Evolutionary conservation across 257 asterid species (phyloP), one percentile per base, ranked within the genome.

Genomic region (Solanum tarapatanum): DNA sequence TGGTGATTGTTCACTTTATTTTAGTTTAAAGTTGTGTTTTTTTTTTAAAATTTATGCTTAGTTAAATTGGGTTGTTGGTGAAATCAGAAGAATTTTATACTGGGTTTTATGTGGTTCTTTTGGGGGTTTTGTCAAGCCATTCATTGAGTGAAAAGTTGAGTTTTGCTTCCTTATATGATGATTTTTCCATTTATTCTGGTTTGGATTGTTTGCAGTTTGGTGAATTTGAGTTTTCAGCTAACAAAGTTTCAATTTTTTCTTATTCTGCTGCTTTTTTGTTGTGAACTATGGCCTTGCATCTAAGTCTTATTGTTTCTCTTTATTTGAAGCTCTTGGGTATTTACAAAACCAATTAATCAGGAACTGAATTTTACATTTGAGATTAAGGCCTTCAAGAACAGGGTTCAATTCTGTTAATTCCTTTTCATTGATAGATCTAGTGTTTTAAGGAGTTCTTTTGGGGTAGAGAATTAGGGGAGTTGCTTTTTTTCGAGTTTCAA

Each of bases 1-100:
- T 96, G 98, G 97, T 95, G 91, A 89, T 41, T 51, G 19, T 12
- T 41, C n/a, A 8, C 87, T 73, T 39, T 36, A 11, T 24, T 6
- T 62, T 28, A 1, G 23, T 13, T 26, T 83, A 41, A 30, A 37
- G 60, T 7, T 68, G 6, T 30, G 6, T 1, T 12, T 70, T 16
- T 30, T 30, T 7, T 0, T 3, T 7, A 1, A 0, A 30, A 43
- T 60, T 36, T 35, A 4, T 8, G 83, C 87, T 37, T 87, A 23
- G 88, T 83, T 33, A 24, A 69, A 24, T 45, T 75, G 35, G 84
- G 33, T 76, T 87, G 84, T 83, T 85, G 79, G 11, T 58, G 69
- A 35, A 4, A 16, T 12, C 35, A 64, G 73, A 66, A 68, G 16
- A 86, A 70, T 30, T 70, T 86, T 36, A 24, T 64, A 26, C 35